Percentiles rank a stretch among this genome's conserved stretches.
These are phyloP conservation scores for Claviceps maximensis DNA, from an alignment of 2,329 filamentous ascomycete genomes.

Conservation along the genomic window DNA sequence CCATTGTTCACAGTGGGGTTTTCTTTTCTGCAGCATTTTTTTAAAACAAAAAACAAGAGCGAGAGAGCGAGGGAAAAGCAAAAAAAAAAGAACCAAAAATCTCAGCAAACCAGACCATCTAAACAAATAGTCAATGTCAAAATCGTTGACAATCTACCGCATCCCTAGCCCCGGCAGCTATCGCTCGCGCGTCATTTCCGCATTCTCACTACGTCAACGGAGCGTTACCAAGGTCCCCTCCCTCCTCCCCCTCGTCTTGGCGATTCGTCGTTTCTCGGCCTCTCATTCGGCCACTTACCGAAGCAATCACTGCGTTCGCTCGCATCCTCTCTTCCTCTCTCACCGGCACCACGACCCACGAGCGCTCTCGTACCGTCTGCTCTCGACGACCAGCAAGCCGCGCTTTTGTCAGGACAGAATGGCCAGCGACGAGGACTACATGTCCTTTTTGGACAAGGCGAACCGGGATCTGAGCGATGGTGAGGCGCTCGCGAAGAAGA, in stretches of 20 bases:
- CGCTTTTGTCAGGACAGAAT: conserved; percentile 26
- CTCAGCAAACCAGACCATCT: too few species aligned
- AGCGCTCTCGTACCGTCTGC: conserved; percentile 10
- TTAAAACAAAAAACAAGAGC: too few species aligned
- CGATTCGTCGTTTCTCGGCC: neutral
- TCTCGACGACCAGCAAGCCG: neutral
- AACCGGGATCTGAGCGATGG: conserved; percentile 59
- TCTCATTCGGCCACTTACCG: neutral
- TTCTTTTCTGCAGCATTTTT: too few species aligned
- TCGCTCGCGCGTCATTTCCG: too few species aligned
- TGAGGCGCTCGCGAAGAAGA: conserved; percentile 7
- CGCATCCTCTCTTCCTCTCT: neutral
- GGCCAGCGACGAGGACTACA: conserved; percentile 72
- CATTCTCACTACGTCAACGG: neutral
- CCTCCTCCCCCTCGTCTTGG: neutral
- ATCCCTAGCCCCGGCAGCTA: too few species aligned
- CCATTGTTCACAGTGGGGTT: too few species aligned
- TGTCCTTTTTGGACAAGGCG: conserved; percentile 74
- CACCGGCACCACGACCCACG: neutral
- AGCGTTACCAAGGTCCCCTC: neutral
- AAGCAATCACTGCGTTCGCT: neutral
- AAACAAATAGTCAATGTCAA: too few species aligned
- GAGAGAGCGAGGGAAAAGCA: too few species aligned
- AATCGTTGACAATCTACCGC: too few species aligned
- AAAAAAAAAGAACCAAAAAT: too few species aligned